Evolutionary conservation across 345 rosid species (phyloP).

Genomic region (Dipteronia dyeriana): DNA sequence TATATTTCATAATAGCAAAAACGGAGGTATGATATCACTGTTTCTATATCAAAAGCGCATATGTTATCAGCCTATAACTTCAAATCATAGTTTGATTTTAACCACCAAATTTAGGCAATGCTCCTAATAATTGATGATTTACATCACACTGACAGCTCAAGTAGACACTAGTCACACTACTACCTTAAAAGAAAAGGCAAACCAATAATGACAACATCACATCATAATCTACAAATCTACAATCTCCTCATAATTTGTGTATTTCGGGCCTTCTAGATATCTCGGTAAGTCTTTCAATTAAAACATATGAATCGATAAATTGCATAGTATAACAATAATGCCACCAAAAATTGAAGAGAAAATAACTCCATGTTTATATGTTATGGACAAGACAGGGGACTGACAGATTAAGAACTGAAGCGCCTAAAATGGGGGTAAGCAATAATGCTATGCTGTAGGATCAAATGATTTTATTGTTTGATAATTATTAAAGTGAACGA

Average conservation of each 20-base stretch:
- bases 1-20: background rate
- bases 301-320: background rate
- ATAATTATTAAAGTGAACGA: slow-evolving; percentile 24
- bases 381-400: background rate
- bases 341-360: background rate
- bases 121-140: background rate
- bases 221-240: background rate
- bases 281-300: background rate
- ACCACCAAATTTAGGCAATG: slow-evolving; percentile 1
- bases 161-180: background rate
- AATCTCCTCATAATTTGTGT: background rate
- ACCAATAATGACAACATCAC: slow-evolving; percentile 5
- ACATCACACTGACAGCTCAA: background rate
- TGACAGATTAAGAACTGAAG: slow-evolving; percentile 1
- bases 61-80: background rate
- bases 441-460: background rate
- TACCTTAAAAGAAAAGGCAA: background rate
- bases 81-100: background rate
- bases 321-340: background rate
- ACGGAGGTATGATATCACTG: background rate
- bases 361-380: background rate
- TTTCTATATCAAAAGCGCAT: background rate
- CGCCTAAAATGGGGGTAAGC: background rate
- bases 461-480: background rate
- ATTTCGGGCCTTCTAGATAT: background rate